phyloP scores from a whole-genome alignment of 495 filamentous ascomycete genomes.

The Aspergillus conjunctus region DNA sequence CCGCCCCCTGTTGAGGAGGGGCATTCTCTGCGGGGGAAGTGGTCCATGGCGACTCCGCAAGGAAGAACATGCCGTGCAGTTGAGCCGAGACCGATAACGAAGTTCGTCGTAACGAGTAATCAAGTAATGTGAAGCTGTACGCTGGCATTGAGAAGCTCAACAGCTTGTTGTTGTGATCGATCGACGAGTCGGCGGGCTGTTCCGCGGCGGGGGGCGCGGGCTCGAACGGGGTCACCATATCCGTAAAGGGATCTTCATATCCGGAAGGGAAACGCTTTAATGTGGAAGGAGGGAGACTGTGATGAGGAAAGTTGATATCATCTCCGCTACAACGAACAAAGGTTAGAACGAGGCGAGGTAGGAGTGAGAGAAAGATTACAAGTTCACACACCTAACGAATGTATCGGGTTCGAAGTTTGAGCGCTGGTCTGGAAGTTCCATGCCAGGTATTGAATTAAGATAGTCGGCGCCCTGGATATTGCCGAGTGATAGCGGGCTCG shows the following conservation, averaged over 20 bases:
- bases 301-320: constrained; percentile 45
- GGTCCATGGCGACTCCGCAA: constrained; percentile 79
- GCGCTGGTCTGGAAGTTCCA: constrained; percentile 59
- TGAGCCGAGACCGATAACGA: constrained; percentile 73
- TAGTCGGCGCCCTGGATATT: constrained; percentile 57
- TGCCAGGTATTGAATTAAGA: constrained; percentile 52
- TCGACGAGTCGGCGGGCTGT: constrained; percentile 45
- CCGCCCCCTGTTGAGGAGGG: constrained; percentile 63
- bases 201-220: constrained; percentile 40
- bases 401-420: constrained; percentile 61
- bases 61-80: constrained; percentile 93
- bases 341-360: constrained; percentile 8
- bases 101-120: constrained; percentile 63
- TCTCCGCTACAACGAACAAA: constrained; percentile 31
- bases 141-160: constrained; percentile 75
- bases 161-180: constrained; percentile 76
- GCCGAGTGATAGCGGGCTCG: constrained; percentile 55
- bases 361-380: background rate
- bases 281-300: constrained; percentile 32
- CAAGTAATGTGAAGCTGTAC: constrained; percentile 68
- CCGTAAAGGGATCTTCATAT: constrained; percentile 71
- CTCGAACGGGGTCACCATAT: constrained; percentile 56
- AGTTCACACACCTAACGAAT: constrained; percentile 55
- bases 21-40: constrained; percentile 63
- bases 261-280: constrained; percentile 50